Evolutionary conservation across 257 asterid genomes (phyloP), one percentile per base, ranked within the genome.

Genomic region (Nicotiana undulata): DNA sequence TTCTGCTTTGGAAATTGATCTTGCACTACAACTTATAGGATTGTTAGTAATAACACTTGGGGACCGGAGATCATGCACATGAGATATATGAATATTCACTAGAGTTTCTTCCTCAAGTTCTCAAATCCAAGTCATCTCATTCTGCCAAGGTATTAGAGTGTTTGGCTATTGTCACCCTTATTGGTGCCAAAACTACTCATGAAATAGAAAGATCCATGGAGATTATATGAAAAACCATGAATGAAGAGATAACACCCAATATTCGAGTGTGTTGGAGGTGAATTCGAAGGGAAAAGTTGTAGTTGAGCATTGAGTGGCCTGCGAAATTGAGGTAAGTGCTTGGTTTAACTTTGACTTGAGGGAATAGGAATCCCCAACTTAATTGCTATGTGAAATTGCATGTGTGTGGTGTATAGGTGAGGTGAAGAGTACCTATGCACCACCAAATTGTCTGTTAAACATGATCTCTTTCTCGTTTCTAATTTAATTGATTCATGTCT

Each of bases 11-110:
- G 89, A 86, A 84, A 84, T 84, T 80, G 85, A 46, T 80, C 74
- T 82, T 58, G 87, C 89, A 76, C 82, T 80, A 76, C 84, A 63
- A 12, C 83, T 81, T 66, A 79, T 86, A 86, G 89, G 89, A 34
- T 56, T 86, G 37, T 32, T 86, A 84, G 81, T 85, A 16, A 53
- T 80, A 40, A 86, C 89, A 18, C 31, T 82, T 65, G 89, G 89
- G 26, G 80, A n/a, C 60, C 63, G 87, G 87, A 63, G 87, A 82
- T 76, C 61, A 79, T 76, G 86, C 86, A 40, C 77, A 84, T 53
- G 87, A 86, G 77, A 81, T 84, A 75, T 84, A 82, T 79, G 85
- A 61, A 32, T 86, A 84, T 81, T 66, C 81, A 77, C 83, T 82
- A 53, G 83, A 76, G 13, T 17, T 76, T n/a, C 64, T 84, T 80